These are phyloP conservation scores for Vaccinium macrocarpon DNA, from an alignment of 148 eudicot genomes.

Conservation along the genomic window DNA sequence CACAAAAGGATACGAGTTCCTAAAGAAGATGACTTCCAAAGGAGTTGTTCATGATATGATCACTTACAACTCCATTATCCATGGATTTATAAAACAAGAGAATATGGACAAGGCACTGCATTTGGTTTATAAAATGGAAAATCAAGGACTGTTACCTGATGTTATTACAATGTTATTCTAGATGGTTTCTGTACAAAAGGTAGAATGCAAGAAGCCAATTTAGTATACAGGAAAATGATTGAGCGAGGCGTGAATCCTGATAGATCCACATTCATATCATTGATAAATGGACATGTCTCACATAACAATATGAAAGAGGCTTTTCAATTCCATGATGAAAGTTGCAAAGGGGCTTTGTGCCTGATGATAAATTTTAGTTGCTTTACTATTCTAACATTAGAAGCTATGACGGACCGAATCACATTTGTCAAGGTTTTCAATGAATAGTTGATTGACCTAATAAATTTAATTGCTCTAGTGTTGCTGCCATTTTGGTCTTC, in stretches of 20 bases:
- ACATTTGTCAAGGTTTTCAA: not conserved
- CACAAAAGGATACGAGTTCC: constrained; percentile 46
- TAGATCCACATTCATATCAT: constrained; percentile 52
- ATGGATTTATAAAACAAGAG: constrained; percentile 67
- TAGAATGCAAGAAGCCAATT: constrained; percentile 63
- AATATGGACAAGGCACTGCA: constrained; percentile 54
- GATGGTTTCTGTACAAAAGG: constrained; percentile 69
- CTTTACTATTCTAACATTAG: not conserved
- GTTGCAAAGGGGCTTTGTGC: constrained; percentile 69
- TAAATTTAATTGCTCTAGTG: not conserved
- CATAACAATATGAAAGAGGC: constrained; percentile 73
- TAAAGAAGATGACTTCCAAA: constrained; percentile 38
- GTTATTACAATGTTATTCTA: constrained; percentile 54
- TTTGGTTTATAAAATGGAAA: constrained; percentile 63
- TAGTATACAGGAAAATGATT: constrained; percentile 56
- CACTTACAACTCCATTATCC: constrained; percentile 73
- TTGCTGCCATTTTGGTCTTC: not conserved
- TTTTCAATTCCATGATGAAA: constrained; percentile 72
- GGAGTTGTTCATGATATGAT: constrained; percentile 50
- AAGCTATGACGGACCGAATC: not conserved
- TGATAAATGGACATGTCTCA: constrained; percentile 71
- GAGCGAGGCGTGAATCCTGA: constrained; percentile 65
- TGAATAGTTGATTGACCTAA: not conserved
- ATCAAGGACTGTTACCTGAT: constrained; percentile 59
- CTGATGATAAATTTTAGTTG: constrained; percentile 69